Evolutionary conservation across 495 filamentous ascomycete genomes (phyloP).

Genomic region (Tuber magnatum): DNA sequence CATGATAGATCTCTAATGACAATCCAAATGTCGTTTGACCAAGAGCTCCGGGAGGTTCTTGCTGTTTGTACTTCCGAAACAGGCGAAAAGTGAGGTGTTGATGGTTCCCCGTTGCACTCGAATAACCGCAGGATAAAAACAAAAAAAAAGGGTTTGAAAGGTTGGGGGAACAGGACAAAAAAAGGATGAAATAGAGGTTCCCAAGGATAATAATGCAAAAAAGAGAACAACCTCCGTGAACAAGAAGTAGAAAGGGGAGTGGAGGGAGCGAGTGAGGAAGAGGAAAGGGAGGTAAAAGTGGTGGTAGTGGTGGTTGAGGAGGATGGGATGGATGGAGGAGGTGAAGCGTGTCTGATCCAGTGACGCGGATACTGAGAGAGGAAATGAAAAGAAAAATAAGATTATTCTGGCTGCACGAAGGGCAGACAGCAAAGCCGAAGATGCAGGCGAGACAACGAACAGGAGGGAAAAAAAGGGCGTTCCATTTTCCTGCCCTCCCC

Average conservation of each 20-base stretch:
- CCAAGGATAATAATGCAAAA: conserved; percentile 10
- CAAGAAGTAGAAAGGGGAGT: conserved; percentile 4
- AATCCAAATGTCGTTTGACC: conserved; percentile 31
- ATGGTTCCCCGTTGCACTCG: conserved; percentile 24
- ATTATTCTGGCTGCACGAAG: not conserved
- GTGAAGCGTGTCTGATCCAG: conserved; percentile 2
- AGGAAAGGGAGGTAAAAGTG: conserved; percentile 10
- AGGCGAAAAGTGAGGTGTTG: conserved; percentile 12
- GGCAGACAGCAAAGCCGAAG: conserved; percentile 2
- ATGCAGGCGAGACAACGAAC: conserved; percentile 1
- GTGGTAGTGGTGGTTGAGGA: conserved; percentile 2
- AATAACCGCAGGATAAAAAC: conserved; percentile 19
- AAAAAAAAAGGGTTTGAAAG: conserved; percentile 21
- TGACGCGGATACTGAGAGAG: not conserved
- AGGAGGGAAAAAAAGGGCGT: not conserved
- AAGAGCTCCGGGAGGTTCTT: conserved; percentile 26
- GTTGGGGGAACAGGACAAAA: conserved; percentile 15
- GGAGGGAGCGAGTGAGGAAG: conserved; percentile 4
- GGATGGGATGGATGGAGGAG: conserved; percentile 6
- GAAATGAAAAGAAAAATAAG: conserved; percentile 3
- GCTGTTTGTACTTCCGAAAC: conserved; percentile 14
- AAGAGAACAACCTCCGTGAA: conserved; percentile 17
- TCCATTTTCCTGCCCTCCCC: not conserved
- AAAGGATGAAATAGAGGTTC: conserved; percentile 17
- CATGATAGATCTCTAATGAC: conserved; percentile 50